Base-by-base conservation (phyloP, 2,329 filamentous ascomycete species). In the Colletotrichum theobromicola region DNA sequence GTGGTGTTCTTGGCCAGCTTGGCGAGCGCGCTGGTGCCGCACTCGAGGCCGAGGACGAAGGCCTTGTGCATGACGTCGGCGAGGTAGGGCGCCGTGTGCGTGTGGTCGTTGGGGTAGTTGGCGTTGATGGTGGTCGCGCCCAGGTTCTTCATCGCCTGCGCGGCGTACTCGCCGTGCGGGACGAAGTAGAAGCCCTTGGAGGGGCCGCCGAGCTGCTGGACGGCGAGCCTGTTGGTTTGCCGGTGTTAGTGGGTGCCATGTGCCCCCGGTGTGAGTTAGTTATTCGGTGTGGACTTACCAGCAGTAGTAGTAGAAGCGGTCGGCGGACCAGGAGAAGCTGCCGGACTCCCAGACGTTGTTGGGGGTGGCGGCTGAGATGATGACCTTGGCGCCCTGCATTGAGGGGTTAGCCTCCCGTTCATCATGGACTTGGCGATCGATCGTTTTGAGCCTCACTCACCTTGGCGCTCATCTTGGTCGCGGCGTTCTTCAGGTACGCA, bases 341-440 rank as follows among this genome's bases (percentile, higher is more conserved):
- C 91, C 91, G 1, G 83, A 85, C 77, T 92, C 90, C 88, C 90
- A 93, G 4, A 88, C 86, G 79, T 93, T 93, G 82, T 86, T 83
- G 28, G 85, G 85, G 1, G 91, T 93, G 64, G 89, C 87, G 5
- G 87, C 87, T 63, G 87, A 88, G 58, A 93, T 84, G 73, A 93
- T 86, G 50, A 93, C 91, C 32, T 87, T 88, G 3, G 90, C 91
- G 0, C 92, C 92, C 42, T 50, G n/a, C 5, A 6, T 50, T 13
- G 6, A n/a, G n/a, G 42, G 42, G n/a, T 50, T 50, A 50, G 42
- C n/a, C 24, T 50, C 42, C 42, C 24, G 42, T n/a, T n/a, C 24
- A n/a, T 21, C 5, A 50, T 21, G n/a, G n/a, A 50, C 42, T 50
- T 21, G 42, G 42, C 42, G 42, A 50, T 50, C n/a, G n/a, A n/a